Conservation (phyloP, 2,329 filamentous ascomycete species). For the Emydomyces testavorans region DNA sequence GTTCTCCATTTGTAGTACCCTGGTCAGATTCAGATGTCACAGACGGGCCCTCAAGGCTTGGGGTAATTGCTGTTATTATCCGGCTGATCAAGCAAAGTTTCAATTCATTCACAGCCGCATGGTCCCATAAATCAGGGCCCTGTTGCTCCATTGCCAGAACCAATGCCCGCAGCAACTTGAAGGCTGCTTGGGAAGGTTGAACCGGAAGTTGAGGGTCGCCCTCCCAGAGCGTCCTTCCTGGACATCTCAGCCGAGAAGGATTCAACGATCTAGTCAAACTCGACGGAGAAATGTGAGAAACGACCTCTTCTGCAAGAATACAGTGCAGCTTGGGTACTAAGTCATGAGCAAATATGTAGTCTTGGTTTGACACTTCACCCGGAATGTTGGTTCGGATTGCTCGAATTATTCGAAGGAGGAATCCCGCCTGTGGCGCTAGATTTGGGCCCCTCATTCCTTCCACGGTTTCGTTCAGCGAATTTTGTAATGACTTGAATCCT, state of each 20-base stretch:
- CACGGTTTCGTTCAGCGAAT: conserved; percentile 33
- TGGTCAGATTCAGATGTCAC: neutral
- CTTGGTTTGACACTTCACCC: conserved; percentile 28
- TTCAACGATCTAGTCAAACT: conserved; percentile 31
- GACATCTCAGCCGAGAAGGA: conserved; percentile 39
- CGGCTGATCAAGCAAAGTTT: conserved; percentile 47
- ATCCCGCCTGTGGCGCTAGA: conserved; percentile 43
- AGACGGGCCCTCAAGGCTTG: neutral
- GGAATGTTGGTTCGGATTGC: conserved; percentile 61
- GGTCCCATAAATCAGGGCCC: conserved; percentile 74
- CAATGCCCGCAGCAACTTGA: conserved; percentile 58
- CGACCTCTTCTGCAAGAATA: conserved; percentile 46
- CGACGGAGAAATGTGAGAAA: conserved; percentile 36
- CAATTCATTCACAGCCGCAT: conserved; percentile 50
- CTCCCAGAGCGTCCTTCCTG: conserved; percentile 66
- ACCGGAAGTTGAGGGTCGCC: conserved; percentile 61
- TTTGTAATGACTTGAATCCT: conserved; percentile 46
- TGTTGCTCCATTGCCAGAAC: conserved; percentile 55
- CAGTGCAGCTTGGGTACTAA: conserved; percentile 55
- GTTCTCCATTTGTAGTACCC: neutral
- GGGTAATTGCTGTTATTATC: conserved; percentile 29
- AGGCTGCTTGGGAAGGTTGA: conserved; percentile 64
- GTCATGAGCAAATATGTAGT: conserved; percentile 44
- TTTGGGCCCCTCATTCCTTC: conserved; percentile 37
- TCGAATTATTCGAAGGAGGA: conserved; percentile 61